Base-by-base conservation (phyloP, 345 rosid species). In the Salix udensis region DNA sequence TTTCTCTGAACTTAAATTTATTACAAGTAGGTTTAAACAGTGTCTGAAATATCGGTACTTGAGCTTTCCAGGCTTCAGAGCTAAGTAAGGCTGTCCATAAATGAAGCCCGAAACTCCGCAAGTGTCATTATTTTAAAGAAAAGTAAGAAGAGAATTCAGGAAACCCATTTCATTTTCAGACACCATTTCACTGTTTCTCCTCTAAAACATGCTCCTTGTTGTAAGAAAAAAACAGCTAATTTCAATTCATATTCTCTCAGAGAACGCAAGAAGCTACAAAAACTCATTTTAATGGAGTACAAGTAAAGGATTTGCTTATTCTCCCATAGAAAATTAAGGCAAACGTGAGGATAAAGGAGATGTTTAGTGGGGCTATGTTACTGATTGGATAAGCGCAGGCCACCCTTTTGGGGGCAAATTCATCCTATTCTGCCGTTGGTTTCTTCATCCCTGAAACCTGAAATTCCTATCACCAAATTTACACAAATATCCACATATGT, bases 281-380 rank as follows among this genome's bases (percentile, higher is more conserved):
- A 11, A 10, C 46, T 40, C 46, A 40, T 9, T 11, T 40, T 40
- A 40, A 11, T 40, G 2, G 42, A 39, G 44, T 40, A 10, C 3
- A 23, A 21, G 31, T 7, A 30, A 13, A 6, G 36, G 36, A 30
- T 65, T 30, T 30, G 68, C 40, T 65, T 30, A 4, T 14, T 6
- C 36, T 36, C 31, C 21, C 26, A 31, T 12, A 55, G 37, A 11
- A 75, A 66, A 75, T 15, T 40, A 65, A 21, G 70, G 70, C 76
- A 64, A 64, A 60, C 81, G 48, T 74, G 76, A 37, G 61, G 55
- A 23, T 16, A 61, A 58, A 74, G 70, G 13, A 84, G 82, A 74
- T 83, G 82, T 76, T 78, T 81, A 64, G 31, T 84, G 84, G 81
- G 74, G 6, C 74, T 71, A 18, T 6, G 2, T 6, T 5, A 50